Base-by-base conservation (phyloP, 768 basidiomycete genomes). In the Rhodocollybia butyracea region DNA sequence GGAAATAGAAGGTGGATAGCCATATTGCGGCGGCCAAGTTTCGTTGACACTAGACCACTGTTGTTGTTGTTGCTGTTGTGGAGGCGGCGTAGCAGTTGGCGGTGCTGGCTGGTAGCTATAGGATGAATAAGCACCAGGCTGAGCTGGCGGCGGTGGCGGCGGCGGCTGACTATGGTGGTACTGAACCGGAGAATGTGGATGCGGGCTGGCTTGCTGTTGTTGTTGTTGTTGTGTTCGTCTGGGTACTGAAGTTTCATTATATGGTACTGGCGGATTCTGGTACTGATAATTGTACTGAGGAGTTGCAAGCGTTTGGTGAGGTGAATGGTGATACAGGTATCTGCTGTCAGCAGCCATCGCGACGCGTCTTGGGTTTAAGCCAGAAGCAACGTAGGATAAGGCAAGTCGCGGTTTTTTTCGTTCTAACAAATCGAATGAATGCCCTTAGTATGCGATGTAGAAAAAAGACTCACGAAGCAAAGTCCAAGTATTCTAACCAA, bases 271-370 rank as follows among this genome's bases (percentile, higher is more conserved):
- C n/a, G n/a, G 54, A 36, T 15, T 32, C 19, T 38, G 41, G 29
- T 42, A 24, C 29, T 40, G 39, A 27, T 31, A 15, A 21, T 46
- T 15, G 27, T 15, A 56, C 27, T 64, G 60, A 26, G 64, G 68
- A 57, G 58, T 64, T 56, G 39, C 64, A 30, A 40, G 70, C 47
- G 81, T 78, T 54, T 74, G 66, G 29, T 76, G 46, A 65, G 83
- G 76, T n/a, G 26, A 40, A 51, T 76, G 70, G 51, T 76, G 75
- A 65, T 86, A 86, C 66, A 83, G 72, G 63, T 83, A 83, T 56
- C 79, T 74, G 51, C 76, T 72, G 68, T 81, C 80, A 40, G 81
- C 70, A 34, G 81, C 73, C 79, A 78, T 79, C n/a, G n/a, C n/a
- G n/a, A n/a, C n/a, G n/a, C n/a, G n/a, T n/a, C n/a, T n/a, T n/a